These are phyloP conservation scores for Podila minutissima DNA, from an alignment of 192 early-diverging fungal species.

Conservation along the genomic window DNA sequence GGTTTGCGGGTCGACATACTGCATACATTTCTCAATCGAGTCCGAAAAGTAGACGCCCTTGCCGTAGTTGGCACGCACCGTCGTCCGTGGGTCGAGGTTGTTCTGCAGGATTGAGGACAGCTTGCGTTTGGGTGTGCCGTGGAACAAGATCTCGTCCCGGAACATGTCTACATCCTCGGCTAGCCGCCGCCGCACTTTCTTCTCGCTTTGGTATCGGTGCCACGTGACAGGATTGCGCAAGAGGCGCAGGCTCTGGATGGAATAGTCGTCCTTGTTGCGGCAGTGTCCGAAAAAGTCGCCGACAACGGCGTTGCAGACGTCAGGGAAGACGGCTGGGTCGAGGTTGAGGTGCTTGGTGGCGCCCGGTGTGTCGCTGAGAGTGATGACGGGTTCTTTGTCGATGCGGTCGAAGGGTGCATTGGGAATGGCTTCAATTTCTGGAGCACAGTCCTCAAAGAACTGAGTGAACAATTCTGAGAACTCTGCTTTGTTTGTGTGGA, in stretches of 20 bases:
- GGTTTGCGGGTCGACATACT: constrained; percentile 29
- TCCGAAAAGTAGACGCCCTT: constrained; percentile 45
- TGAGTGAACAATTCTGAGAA: constrained; percentile 15
- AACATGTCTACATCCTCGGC: constrained; percentile 9
- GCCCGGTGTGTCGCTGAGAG: neutral
- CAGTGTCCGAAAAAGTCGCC: constrained; percentile 20
- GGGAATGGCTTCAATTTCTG: constrained; percentile 4
- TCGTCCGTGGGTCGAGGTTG: constrained; percentile 34
- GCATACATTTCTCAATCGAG: constrained; percentile 46
- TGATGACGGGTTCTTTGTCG: neutral
- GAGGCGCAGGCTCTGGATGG: constrained; percentile 15
- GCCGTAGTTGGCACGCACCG: constrained; percentile 36
- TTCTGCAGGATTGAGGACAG: constrained; percentile 31
- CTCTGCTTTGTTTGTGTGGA: constrained; percentile 12
- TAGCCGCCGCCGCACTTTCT: constrained; percentile 17
- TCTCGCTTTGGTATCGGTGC: constrained; percentile 36
- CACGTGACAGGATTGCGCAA: constrained; percentile 33
- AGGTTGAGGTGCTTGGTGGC: constrained; percentile 19
- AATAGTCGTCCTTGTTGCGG: constrained; percentile 13
- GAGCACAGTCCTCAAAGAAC: constrained; percentile 22
- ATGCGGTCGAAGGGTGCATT: neutral
- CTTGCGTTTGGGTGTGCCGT: constrained; percentile 18
- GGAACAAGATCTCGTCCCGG: constrained; percentile 40
- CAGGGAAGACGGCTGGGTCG: constrained; percentile 1
- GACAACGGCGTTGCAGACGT: neutral